Conservation (phyloP, 169 alveolate species). For the Eimeria tenella region DNA sequence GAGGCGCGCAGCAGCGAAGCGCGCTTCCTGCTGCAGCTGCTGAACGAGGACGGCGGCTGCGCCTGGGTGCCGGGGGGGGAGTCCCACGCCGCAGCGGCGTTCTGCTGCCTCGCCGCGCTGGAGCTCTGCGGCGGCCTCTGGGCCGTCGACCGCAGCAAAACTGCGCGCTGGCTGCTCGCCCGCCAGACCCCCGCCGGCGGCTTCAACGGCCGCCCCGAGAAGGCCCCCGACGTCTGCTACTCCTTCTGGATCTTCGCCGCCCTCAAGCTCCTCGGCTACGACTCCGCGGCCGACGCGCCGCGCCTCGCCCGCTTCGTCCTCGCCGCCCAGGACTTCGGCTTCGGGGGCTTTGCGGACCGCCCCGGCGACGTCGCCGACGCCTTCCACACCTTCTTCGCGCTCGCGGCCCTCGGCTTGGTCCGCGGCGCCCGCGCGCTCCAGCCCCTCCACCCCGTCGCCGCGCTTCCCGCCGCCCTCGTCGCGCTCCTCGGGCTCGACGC, state of each 20-base stretch:
- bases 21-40: constrained; percentile 88
- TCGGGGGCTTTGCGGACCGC: constrained; percentile 80
- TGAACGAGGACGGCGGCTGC: constrained; percentile 95
- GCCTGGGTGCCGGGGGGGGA: constrained; percentile 96
- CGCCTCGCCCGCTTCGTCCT: constrained; percentile 75
- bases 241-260: constrained; percentile 96
- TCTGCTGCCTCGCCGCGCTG: constrained; percentile 91
- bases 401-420: constrained; percentile 90
- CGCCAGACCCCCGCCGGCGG: constrained; percentile 93
- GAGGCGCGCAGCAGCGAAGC: constrained; percentile 87
- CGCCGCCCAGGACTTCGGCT: constrained; percentile 70
- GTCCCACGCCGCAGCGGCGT: constrained; percentile 96
- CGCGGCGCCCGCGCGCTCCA: not conserved
- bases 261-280: constrained; percentile 86
- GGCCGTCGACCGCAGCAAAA: constrained; percentile 16
- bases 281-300: constrained; percentile 64
- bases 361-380: constrained; percentile 91
- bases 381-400: constrained; percentile 95
- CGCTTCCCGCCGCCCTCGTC: constrained; percentile 61
- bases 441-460: constrained; percentile 73
- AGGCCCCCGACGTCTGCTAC: constrained; percentile 97
- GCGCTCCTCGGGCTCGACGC: not conserved
- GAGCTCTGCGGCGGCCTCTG: constrained; percentile 67
- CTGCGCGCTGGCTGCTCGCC: constrained; percentile 90
- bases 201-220: constrained; percentile 97